Evolutionary conservation across 495 filamentous ascomycete genomes (phyloP).

Genomic region (Penicillium turbatum): DNA sequence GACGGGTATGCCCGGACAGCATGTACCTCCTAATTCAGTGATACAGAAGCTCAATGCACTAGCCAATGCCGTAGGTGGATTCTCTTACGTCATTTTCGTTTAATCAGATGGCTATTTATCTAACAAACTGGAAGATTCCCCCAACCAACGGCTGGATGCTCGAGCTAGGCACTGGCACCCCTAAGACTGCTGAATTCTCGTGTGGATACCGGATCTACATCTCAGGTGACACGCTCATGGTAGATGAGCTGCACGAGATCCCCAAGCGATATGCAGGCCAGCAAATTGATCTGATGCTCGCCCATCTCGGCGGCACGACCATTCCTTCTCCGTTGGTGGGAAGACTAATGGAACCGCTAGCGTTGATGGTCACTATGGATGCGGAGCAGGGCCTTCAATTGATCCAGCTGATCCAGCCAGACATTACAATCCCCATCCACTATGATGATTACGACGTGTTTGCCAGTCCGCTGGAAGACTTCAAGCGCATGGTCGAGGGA

Average conservation of each 20-base stretch:
- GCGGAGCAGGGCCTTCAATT: constrained; percentile 58
- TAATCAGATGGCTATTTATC: neutral
- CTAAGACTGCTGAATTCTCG: constrained; percentile 29
- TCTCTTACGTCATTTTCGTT: neutral
- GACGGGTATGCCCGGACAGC: constrained; percentile 67
- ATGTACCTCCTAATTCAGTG: constrained; percentile 53
- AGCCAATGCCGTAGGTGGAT: constrained; percentile 47
- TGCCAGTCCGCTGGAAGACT: constrained; percentile 55
- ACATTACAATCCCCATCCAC: constrained; percentile 65
- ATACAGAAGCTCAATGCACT: constrained; percentile 50
- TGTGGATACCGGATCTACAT: constrained; percentile 66
- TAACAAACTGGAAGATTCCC: constrained; percentile 40
- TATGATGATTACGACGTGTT: constrained; percentile 67
- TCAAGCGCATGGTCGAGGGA: constrained; percentile 50
- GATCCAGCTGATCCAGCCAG: constrained; percentile 56
- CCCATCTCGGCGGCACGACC: constrained; percentile 63
- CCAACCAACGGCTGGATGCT: constrained; percentile 72
- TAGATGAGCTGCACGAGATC: constrained; percentile 60
- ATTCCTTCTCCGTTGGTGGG: constrained; percentile 51
- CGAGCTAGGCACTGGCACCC: constrained; percentile 50
- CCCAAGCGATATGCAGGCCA: constrained; percentile 45
- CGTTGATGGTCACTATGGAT: constrained; percentile 68
- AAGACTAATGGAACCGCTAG: constrained; percentile 40
- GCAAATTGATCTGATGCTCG: constrained; percentile 63
- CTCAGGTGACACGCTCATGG: constrained; percentile 65